Evolutionary conservation across 2,329 filamentous ascomycete genomes (phyloP).

Genomic region (Helotiales sp.): DNA sequence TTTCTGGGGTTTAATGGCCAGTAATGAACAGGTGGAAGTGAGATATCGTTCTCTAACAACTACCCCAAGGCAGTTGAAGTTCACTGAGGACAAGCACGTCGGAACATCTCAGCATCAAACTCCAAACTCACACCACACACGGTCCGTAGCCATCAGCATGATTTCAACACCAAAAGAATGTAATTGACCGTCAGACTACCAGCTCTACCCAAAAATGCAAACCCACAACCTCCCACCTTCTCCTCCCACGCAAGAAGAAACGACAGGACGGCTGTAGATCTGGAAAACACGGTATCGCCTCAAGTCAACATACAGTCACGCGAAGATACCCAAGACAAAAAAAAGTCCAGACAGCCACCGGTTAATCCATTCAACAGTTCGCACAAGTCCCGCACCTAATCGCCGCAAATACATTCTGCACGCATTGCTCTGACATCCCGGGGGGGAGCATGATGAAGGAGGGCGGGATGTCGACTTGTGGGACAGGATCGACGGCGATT

Average conservation of each 20-base stretch:
- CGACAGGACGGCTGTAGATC: background rate
- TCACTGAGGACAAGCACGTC: too few species aligned
- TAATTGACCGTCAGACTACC: background rate
- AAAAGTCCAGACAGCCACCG: background rate
- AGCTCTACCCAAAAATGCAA: slow-evolving; percentile 3
- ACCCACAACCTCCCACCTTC: background rate
- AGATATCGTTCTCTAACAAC: too few species aligned
- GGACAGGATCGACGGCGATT: background rate
- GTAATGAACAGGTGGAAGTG: too few species aligned
- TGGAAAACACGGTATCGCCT: slow-evolving; percentile 3
- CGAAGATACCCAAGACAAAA: background rate
- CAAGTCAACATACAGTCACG: background rate
- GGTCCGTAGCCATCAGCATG: background rate
- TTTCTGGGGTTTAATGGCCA: too few species aligned
- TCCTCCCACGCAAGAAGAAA: background rate
- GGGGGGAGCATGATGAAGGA: background rate
- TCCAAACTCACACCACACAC: too few species aligned
- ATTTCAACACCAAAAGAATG: background rate
- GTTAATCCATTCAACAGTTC: background rate
- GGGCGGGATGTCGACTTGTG: background rate
- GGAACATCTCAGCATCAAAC: too few species aligned
- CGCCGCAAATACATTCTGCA: background rate
- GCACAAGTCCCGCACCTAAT: background rate
- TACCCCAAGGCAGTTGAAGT: too few species aligned
- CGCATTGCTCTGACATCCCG: background rate